Conservation (phyloP, 768 basidiomycete species). For the Lentinula aciculospora region DNA sequence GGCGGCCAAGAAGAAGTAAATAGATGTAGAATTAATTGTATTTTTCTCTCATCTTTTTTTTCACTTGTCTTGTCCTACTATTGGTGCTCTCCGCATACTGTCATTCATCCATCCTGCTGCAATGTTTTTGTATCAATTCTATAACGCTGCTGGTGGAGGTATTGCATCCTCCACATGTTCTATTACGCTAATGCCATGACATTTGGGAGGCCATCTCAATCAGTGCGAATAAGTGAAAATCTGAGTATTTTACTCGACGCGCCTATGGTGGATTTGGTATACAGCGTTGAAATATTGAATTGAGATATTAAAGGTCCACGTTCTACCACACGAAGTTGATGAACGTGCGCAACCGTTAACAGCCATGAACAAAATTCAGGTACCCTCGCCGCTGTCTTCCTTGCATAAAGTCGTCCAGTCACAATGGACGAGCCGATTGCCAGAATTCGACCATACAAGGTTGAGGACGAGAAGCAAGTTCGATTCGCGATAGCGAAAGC, state of each 20-base stretch:
- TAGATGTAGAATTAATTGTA: conserved; percentile 71
- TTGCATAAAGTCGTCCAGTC: neutral
- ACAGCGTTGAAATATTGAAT: too few species aligned
- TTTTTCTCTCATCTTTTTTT: conserved; percentile 46
- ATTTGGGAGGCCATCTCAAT: neutral
- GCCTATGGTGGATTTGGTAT: too few species aligned
- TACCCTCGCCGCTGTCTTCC: too few species aligned
- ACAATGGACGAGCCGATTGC: conserved; percentile 37
- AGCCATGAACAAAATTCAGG: neutral
- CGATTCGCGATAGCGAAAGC: conserved; percentile 61
- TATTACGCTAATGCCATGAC: conserved; percentile 6
- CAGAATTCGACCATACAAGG: conserved; percentile 46
- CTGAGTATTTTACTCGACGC: too few species aligned
- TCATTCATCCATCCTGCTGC: neutral
- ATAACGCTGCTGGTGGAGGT: neutral
- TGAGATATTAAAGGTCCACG: too few species aligned
- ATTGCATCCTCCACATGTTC: neutral
- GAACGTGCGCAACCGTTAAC: neutral
- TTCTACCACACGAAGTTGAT: too few species aligned
- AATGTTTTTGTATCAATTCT: conserved; percentile 4
- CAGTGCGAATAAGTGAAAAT: too few species aligned
- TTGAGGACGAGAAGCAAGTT: conserved; percentile 53
- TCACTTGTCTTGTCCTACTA: conserved; percentile 23
- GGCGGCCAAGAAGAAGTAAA: conserved; percentile 93
- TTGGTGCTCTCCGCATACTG: conserved; percentile 6